These are phyloP conservation scores for Jamesozyma jinghongensis DNA, from an alignment of 805 yeast species.

Conservation along the genomic window DNA sequence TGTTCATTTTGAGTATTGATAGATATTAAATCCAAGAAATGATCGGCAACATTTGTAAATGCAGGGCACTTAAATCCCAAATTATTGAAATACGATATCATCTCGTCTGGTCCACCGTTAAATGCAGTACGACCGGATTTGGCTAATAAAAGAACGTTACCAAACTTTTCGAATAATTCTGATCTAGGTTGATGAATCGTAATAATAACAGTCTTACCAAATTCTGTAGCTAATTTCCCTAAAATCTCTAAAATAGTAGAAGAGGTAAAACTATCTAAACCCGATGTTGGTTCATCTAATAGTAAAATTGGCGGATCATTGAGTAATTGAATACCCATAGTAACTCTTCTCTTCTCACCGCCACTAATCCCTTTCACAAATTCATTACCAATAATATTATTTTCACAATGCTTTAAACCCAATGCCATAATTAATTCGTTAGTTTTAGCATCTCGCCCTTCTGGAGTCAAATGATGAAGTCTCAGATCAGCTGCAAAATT, in stretches of 20 bases:
- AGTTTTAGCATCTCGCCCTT: constrained; percentile 41
- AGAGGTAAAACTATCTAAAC: constrained; percentile 74
- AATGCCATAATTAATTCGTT: constrained; percentile 51
- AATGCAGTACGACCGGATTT: constrained; percentile 65
- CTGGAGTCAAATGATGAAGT: constrained; percentile 37
- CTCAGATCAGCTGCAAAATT: constrained; percentile 63
- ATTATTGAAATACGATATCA: constrained; percentile 40
- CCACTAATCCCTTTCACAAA: constrained; percentile 67
- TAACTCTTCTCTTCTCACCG: constrained; percentile 80
- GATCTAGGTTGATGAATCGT: constrained; percentile 83
- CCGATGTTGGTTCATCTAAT: constrained; percentile 85
- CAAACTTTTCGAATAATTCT: constrained; percentile 55
- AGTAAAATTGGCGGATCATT: constrained; percentile 63
- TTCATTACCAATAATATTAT: constrained; percentile 58
- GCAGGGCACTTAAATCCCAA: constrained; percentile 51
- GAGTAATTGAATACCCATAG: constrained; percentile 71
- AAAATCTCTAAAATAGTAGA: constrained; percentile 55
- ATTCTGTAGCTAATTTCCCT: constrained; percentile 41
- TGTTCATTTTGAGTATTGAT: constrained; percentile 38
- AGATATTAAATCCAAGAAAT: constrained; percentile 60
- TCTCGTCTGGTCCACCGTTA: constrained; percentile 44
- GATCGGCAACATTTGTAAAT: constrained; percentile 65
- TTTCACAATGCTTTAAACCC: constrained; percentile 71
- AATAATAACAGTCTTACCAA: constrained; percentile 56
- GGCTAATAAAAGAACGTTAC: constrained; percentile 61